Evolutionary conservation across 106 monocot genomes (phyloP).

Genomic region (Triglochin maritima): DNA sequence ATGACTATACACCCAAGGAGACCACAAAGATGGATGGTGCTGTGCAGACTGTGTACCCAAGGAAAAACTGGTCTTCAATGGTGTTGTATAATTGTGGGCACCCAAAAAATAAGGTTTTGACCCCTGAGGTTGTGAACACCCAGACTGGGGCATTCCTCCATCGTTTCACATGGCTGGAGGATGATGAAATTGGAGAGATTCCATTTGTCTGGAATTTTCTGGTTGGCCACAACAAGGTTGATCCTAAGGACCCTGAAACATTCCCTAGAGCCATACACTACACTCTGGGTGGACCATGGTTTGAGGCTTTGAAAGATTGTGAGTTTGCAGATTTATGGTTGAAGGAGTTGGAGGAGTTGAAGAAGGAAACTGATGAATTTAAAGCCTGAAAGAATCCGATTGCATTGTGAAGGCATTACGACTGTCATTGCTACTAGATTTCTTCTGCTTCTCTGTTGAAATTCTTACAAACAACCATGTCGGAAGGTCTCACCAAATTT

Average conservation of each 20-base stretch:
- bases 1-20: constrained; percentile 70
- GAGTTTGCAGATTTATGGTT: constrained; percentile 83
- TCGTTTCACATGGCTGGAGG: constrained; percentile 78
- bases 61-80: constrained; percentile 96
- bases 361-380: constrained; percentile 3
- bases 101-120: constrained; percentile 63
- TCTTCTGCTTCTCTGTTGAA: too few species aligned
- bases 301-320: constrained; percentile 69
- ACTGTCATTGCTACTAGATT: too few species aligned
- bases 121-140: constrained; percentile 56
- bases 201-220: constrained; percentile 85
- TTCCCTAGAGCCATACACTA: constrained; percentile 77
- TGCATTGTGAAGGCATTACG: too few species aligned
- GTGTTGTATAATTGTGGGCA: constrained; percentile 90
- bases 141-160: constrained; percentile 80
- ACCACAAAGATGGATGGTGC: constrained; percentile 84
- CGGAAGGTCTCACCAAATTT: too few species aligned
- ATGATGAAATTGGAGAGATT: constrained; percentile 72
- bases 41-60: constrained; percentile 77
- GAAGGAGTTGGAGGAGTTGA: constrained; percentile 51
- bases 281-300: constrained; percentile 88
- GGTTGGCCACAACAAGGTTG: constrained; percentile 72
- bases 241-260: constrained; percentile 21
- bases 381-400: too few species aligned
- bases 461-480: too few species aligned